Evolutionary conservation across 441 rosid species (phyloP), one percentile per base, ranked within the genome.

Genomic region (Mallotus japonicus): DNA sequence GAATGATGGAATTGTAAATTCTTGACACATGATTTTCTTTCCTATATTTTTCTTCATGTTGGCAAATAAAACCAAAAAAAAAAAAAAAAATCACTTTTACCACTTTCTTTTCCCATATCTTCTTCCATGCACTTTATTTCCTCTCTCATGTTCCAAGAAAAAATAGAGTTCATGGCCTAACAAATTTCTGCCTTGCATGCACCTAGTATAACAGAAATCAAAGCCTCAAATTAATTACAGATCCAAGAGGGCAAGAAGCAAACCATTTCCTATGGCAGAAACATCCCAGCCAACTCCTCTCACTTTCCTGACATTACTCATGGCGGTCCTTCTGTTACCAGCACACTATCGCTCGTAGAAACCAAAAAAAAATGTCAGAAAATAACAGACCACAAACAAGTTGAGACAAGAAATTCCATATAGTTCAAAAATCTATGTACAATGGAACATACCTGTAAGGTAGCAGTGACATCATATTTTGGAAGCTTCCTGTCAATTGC

Each of bases 241-340:
- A 50, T 15, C 40, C 32, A 70, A 71, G 19, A 71, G 19, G 16
- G 37, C 22, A 59, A 46, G 55, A 73, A 78, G 74, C 84, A 55
- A 77, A 96, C 99, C 98, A 73, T 92, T 96, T 73, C 98, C 99
- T 50, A 96, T 60, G 16, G 99, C 97, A 83, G 97, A 85, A 78
- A 92, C 83, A 74, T 85, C 97, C 99, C 98, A 96, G 73, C 99
- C 99, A 82, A 96, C 98, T 10, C 98, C 99, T 83, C 80, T 89
- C 40, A 96, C 99, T 58, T 81, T 83, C 76, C 72, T 84, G 74
- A 84, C 81, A 62, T 90, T 83, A 86, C 98, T 96, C 99, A 96
- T 96, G 74, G 99, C 97, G 34, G 98, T 96, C 80, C 99, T 90
- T 81, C 98, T 85, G 80, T 96, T 96, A 69, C 98, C 99, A n/a